Conservation (phyloP, 106 monocot species). For the Dioscorea zingiberensis region DNA sequence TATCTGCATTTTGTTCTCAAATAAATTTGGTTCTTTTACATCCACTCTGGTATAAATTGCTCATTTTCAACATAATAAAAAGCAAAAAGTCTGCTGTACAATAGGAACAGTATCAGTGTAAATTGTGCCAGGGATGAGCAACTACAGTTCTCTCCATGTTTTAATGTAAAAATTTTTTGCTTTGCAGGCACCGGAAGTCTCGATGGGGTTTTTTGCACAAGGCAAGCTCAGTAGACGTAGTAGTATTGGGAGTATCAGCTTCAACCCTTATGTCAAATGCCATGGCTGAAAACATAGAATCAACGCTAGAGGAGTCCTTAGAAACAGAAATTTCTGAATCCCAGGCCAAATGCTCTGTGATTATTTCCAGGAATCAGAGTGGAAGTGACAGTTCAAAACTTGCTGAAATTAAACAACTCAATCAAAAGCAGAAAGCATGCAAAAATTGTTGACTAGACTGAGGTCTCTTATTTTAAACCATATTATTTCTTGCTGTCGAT, state of each 20-base stretch:
- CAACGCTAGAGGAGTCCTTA: constrained; percentile 43
- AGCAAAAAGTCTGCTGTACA: no score
- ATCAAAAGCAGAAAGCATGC: constrained; percentile 75
- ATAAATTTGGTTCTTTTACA: not conserved
- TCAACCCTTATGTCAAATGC: constrained; percentile 40
- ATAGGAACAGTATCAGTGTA: no score
- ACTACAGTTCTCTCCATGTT: not conserved
- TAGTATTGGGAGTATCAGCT: constrained; percentile 47
- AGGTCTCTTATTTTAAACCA: constrained; percentile 35
- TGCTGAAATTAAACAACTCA: constrained; percentile 53
- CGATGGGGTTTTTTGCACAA: constrained; percentile 64
- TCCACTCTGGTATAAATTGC: no score
- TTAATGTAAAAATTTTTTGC: not conserved
- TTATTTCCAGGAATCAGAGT: constrained; percentile 51
- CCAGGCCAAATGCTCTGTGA: constrained; percentile 52
- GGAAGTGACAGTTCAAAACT: constrained; percentile 28
- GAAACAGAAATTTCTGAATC: constrained; percentile 64
- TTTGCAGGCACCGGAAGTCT: constrained; percentile 72
- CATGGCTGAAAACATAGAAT: constrained; percentile 22
- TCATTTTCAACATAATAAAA: no score
- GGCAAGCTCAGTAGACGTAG: constrained; percentile 64
- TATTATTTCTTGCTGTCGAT: no score
- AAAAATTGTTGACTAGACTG: constrained; percentile 56
- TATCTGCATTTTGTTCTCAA: not conserved
- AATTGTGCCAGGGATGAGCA: no score